Conservation (phyloP, 345 rosid genomes). For the Corymbia maculata region DNA sequence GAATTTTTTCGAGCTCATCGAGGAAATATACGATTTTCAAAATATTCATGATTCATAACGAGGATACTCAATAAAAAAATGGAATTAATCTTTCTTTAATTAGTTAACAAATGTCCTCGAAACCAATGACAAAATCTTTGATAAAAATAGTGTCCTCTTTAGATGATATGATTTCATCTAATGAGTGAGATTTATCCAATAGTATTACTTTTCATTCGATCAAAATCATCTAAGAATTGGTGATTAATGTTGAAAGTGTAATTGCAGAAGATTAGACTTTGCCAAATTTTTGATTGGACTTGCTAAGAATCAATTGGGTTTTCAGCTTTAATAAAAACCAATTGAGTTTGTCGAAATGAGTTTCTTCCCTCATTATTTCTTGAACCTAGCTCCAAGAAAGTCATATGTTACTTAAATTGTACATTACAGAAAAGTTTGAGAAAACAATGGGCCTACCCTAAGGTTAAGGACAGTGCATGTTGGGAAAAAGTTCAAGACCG, state of each 20-base stretch:
- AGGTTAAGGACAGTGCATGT: neutral
- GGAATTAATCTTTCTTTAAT: neutral
- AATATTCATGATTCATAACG: neutral
- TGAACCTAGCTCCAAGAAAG: neutral
- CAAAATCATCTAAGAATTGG: neutral
- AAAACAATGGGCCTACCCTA: neutral
- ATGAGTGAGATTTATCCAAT: neutral
- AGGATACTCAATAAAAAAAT: neutral
- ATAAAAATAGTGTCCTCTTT: neutral
- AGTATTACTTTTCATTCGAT: neutral
- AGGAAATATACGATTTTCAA: neutral
- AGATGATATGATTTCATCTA: neutral
- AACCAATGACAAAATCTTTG: neutral
- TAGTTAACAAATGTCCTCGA: neutral
- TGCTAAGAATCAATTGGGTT: fast-evolving
- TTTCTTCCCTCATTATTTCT: neutral
- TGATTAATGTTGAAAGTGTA: neutral
- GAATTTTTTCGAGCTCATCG: neutral
- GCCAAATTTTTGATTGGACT: too few relatives aligned
- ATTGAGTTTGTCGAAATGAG: neutral
- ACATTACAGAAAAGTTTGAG: neutral
- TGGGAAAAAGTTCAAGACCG: neutral
- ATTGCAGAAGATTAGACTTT: neutral
- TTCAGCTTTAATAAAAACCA: neutral
- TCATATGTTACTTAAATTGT: neutral